Conservation (phyloP, 2,329 filamentous ascomycete species). For the Coniochaeta ligniaria region DNA sequence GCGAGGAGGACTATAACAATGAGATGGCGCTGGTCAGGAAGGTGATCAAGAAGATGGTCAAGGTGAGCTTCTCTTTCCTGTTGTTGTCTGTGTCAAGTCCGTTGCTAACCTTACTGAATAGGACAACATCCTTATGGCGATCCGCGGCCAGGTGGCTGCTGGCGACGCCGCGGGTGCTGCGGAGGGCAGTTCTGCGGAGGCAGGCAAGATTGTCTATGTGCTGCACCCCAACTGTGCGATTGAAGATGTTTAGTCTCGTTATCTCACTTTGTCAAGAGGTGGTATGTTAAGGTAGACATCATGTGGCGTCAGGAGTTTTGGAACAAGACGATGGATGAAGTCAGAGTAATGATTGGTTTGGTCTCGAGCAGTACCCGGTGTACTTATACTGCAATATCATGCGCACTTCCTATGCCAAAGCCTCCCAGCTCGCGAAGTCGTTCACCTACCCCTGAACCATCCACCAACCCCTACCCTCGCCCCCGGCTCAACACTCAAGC, state of each 20-base stretch:
- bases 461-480: background rate
- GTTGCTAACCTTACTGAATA: conserved; percentile 37
- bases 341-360: background rate
- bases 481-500: conserved; percentile 15
- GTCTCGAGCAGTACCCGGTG: background rate
- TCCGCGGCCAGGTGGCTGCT: conserved; percentile 53
- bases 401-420: background rate
- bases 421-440: background rate
- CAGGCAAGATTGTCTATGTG: conserved; percentile 66
- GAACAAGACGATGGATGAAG: background rate
- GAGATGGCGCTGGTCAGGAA: conserved; percentile 71
- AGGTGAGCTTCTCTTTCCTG: conserved; percentile 49
- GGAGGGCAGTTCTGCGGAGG: conserved; percentile 34
- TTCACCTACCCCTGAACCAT: background rate
- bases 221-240: conserved; percentile 90
- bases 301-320: background rate
- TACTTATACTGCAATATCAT: background rate
- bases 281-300: background rate
- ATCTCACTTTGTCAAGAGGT: background rate
- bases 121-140: conserved; percentile 83
- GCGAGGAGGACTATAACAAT: conserved; percentile 70
- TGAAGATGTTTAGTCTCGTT: conserved; percentile 41
- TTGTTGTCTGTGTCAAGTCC: background rate
- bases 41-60: conserved; percentile 93
- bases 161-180: conserved; percentile 29